Conservation (phyloP, 192 early-diverging fungal genomes). For the Coemansia sp. region DNA sequence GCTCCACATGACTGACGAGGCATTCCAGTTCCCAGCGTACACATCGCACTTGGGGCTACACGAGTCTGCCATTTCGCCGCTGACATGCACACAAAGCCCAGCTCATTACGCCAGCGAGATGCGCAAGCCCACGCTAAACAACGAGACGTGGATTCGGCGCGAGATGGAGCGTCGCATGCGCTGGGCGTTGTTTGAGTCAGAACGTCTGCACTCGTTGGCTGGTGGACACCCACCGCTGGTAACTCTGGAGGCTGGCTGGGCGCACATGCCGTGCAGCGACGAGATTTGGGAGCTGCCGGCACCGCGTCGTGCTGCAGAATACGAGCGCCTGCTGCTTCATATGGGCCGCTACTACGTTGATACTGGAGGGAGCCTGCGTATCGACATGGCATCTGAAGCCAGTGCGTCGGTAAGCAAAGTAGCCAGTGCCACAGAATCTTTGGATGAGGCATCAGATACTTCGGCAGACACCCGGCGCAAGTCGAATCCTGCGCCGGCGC, state of each 20-base stretch:
- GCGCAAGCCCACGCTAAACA: constrained; percentile 45
- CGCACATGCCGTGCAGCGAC: constrained; percentile 55
- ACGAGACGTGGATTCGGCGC: constrained; percentile 43
- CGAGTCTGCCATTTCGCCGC: constrained; percentile 45
- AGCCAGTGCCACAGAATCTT: background rate
- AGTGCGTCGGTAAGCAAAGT: background rate
- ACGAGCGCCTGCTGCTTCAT: constrained; percentile 52
- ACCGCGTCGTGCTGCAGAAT: constrained; percentile 48
- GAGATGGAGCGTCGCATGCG: constrained; percentile 52
- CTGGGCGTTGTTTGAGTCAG: constrained; percentile 52
- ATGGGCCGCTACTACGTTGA: constrained; percentile 54
- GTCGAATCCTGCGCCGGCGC: constrained; percentile 5
- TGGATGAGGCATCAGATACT: background rate
- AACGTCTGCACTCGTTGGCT: constrained; percentile 46
- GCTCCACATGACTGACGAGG: constrained; percentile 53
- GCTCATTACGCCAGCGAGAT: constrained; percentile 44
- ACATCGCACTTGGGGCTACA: constrained; percentile 53
- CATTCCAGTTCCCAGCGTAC: constrained; percentile 52
- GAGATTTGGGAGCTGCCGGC: constrained; percentile 36
- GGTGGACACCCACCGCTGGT: constrained; percentile 50
- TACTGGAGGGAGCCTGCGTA: constrained; percentile 48
- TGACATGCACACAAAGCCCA: constrained; percentile 46
- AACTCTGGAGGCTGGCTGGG: constrained; percentile 52
- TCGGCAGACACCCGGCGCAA: constrained; percentile 6
- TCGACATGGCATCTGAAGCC: constrained; percentile 30